Evolutionary conservation across 2,329 filamentous ascomycete genomes (phyloP).

Genomic region (Bipolaris oryzae): DNA sequence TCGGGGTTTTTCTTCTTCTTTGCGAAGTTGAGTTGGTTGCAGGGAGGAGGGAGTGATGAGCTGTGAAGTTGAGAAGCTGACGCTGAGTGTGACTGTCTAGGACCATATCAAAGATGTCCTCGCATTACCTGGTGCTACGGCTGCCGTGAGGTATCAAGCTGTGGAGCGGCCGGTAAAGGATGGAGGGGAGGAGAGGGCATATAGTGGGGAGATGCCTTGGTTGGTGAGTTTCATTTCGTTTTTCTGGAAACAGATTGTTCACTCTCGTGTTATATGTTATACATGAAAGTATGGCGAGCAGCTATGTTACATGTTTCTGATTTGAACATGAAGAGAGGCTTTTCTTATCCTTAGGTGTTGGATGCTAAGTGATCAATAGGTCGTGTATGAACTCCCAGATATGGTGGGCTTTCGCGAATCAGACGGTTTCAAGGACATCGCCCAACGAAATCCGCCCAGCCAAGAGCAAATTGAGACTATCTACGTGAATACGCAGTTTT

Average conservation of each 20-base stretch:
- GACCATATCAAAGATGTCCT: constrained; percentile 31
- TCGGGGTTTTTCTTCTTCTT: not conserved
- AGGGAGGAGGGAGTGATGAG: no score
- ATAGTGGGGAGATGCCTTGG: constrained; percentile 25
- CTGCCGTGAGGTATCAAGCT: constrained; percentile 35
- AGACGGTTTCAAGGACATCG: constrained; percentile 31
- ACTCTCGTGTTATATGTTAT: not conserved
- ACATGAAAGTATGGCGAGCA: no score
- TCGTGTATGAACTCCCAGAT: constrained; percentile 37
- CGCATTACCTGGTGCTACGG: constrained; percentile 28
- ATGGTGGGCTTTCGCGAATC: constrained; percentile 27
- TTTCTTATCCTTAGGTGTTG: no score
- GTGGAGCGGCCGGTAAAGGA: constrained; percentile 13
- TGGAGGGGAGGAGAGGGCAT: not conserved
- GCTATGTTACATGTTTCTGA: no score
- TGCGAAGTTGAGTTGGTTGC: no score
- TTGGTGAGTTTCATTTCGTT: constrained; percentile 6
- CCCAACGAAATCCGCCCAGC: constrained; percentile 30
- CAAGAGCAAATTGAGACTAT: constrained; percentile 26
- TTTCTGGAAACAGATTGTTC: not conserved
- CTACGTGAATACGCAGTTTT: constrained; percentile 36
- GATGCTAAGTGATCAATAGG: constrained; percentile 3
- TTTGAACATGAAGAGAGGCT: no score
- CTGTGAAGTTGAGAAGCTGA: not conserved
- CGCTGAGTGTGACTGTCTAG: not conserved